Conservation (phyloP, 1,284 basidiomycete genomes). For the Prillingera fragicola region DNA sequence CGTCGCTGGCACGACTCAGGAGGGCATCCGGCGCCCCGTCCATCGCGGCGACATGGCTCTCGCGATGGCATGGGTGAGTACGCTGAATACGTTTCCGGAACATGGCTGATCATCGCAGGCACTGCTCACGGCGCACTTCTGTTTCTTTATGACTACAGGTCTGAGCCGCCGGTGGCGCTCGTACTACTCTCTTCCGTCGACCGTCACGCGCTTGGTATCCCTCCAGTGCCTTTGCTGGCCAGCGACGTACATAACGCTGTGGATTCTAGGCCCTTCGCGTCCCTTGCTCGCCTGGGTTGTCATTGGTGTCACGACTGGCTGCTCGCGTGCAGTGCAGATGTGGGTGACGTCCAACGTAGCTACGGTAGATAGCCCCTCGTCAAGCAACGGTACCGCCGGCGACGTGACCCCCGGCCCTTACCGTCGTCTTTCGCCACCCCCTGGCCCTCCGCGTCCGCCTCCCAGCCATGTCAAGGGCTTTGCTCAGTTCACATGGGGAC, state of each 20-base stretch:
- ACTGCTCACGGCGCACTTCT: slow-evolving; percentile 47
- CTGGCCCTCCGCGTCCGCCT: slow-evolving; percentile 7
- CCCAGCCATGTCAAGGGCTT: slow-evolving; percentile 23
- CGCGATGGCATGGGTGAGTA: slow-evolving; percentile 39
- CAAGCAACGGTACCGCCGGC: neutral
- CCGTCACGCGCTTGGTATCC: slow-evolving; percentile 47
- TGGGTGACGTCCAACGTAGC: slow-evolving; percentile 50
- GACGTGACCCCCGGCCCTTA: slow-evolving; percentile 9
- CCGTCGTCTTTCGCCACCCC: slow-evolving; percentile 6
- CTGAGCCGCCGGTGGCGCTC: slow-evolving; percentile 49
- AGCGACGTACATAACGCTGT: slow-evolving; percentile 45
- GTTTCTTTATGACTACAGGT: slow-evolving; percentile 48
- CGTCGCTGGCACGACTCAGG: slow-evolving; percentile 19
- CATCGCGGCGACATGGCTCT: slow-evolving; percentile 37
- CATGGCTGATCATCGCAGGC: slow-evolving; percentile 26
- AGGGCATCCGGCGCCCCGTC: slow-evolving; percentile 25
- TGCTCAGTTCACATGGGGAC: slow-evolving; percentile 35
- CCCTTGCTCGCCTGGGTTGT: slow-evolving; percentile 49
- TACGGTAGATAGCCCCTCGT: neutral
- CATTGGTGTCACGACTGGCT: slow-evolving; percentile 48
- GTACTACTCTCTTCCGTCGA: slow-evolving; percentile 48
- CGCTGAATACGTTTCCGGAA: neutral
- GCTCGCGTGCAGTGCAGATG: slow-evolving; percentile 45
- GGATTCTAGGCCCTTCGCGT: slow-evolving; percentile 39
- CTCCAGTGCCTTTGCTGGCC: slow-evolving; percentile 51